phyloP scores from a whole-genome alignment of 768 basidiomycete species.

The Pleurotus citrinopileatus region DNA sequence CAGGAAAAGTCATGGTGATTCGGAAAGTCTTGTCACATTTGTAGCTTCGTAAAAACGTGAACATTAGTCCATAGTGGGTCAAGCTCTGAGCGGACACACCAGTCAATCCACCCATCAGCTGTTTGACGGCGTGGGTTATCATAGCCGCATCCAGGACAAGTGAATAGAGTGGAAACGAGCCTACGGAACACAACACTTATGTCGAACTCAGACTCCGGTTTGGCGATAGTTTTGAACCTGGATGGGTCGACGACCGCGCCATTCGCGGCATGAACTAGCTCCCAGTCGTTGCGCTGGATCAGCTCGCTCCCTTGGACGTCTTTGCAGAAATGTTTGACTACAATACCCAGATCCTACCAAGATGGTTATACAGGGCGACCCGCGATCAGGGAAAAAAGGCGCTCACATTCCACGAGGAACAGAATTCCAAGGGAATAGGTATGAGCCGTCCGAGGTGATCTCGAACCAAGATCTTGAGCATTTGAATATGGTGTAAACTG shows the following conservation, averaged over 20 bases:
- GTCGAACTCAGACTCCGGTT: conserved; percentile 8
- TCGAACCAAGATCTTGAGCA: neutral
- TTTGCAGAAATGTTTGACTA: conserved; percentile 9
- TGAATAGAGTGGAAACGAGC: neutral
- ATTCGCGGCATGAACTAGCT: neutral
- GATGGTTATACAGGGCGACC: neutral
- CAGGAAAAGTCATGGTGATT: neutral
- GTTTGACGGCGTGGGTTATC: neutral
- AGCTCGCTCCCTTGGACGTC: conserved; percentile 1
- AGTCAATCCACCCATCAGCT: conserved; percentile 7
- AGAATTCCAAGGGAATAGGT: neutral
- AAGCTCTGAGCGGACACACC: too few species aligned
- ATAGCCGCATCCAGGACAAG: conserved; percentile 5
- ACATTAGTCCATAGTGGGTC: too few species aligned
- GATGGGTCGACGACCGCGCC: conserved; percentile 3
- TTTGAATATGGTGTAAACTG: neutral
- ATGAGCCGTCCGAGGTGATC: neutral
- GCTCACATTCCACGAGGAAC: neutral
- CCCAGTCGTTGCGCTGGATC: conserved; percentile 3
- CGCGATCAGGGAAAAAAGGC: neutral
- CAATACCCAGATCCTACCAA: conserved; percentile 8
- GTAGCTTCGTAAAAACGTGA: too few species aligned
- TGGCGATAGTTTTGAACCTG: neutral
- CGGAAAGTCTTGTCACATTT: neutral
- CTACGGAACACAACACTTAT: conserved; percentile 10